Conservation (phyloP, 1,284 basidiomycete species). For the Cutaneotrichosporon dermatis region DNA sequence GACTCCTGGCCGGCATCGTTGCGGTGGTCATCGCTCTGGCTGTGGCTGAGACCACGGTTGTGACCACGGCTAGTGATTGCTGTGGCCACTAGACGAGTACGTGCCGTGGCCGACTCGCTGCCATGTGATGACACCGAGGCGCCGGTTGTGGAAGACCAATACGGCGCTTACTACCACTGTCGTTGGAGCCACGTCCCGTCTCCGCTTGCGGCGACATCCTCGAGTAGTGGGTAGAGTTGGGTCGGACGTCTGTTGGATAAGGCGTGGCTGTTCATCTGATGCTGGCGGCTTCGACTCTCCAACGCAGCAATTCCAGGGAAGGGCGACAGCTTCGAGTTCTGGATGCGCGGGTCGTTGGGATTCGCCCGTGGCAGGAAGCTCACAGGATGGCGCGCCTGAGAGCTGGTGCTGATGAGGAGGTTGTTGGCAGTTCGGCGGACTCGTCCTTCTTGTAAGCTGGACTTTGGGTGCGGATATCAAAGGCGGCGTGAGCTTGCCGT, state of each 20-base stretch:
- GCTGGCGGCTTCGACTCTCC: conserved; percentile 45
- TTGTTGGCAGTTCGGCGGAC: conserved; percentile 20
- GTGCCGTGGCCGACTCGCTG: not conserved
- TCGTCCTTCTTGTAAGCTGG: not conserved
- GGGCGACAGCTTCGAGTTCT: conserved; percentile 74
- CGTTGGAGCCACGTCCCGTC: not conserved
- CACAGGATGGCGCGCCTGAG: conserved; percentile 47
- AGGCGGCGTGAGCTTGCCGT: not conserved
- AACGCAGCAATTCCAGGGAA: conserved; percentile 77
- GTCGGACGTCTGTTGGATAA: conserved; percentile 37
- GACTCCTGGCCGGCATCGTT: not conserved
- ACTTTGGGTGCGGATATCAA: not conserved
- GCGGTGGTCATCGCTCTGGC: conserved; percentile 9
- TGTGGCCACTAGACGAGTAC: not conserved
- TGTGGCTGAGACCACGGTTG: not conserved
- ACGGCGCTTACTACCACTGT: not conserved
- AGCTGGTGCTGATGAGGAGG: conserved; percentile 40
- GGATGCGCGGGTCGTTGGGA: conserved; percentile 54
- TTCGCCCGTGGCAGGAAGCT: conserved; percentile 57
- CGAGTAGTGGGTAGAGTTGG: conserved; percentile 3
- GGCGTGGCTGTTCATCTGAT: conserved; percentile 14
- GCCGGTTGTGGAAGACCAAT: not conserved
- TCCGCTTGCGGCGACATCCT: not conserved
- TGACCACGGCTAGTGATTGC: conserved; percentile 1
- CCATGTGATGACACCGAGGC: conserved; percentile 1